Base-by-base conservation (phyloP, 2,329 filamentous ascomycete species). In the Paracamarosporium sp. region DNA sequence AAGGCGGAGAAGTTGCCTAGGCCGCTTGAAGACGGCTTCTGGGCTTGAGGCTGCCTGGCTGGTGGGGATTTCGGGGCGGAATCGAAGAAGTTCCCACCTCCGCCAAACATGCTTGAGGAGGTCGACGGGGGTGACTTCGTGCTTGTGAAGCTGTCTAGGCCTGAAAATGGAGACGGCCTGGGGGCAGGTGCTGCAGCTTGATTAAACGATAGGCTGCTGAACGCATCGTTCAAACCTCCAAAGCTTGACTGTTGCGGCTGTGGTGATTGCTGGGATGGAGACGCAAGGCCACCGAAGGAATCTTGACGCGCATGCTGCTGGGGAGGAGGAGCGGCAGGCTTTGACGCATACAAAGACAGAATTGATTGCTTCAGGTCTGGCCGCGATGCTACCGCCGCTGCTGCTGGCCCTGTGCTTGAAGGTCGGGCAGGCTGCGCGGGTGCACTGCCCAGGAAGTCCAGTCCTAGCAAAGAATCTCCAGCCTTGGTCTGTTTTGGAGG, bases 291-390 rank as follows among this genome's bases (percentile, higher is more conserved):
- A 36, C 76, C 75, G 41, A 79, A 79, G 4, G 74, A 76, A 9
- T 71, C 72, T 65, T 84, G 83, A 12, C 85, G 83, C 33, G 82
- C 81, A 72, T 90, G 88, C 28, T 78, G 74, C 22, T 77, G 74
- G 35, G 80, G 72, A 54, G 83, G 79, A 41, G 86, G 78, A 9
- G 86, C 65, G 66, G 91, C 90, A n/a, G 91, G 88, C 71, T 92
- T 90, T 1, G 92, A 90, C 11, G 93, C 92, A 74, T 99, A 99
- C 15, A 99, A 85, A 7, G 95, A 99, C 47, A 99, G 80, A 59
- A 99, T 99, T 2, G 94, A 98, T 77, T 97, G 94, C 79, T 99
- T 99, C 59, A 99, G 82, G 73, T 99, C 95, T 2, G 94, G 93
- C 60, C 95, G 85, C 44, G 93, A 96, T 12, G 85, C 84, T 17